Evolutionary conservation across 805 yeast genomes (phyloP), one percentile per base, ranked within the genome.

Genomic region (Candida sphagnicola): DNA sequence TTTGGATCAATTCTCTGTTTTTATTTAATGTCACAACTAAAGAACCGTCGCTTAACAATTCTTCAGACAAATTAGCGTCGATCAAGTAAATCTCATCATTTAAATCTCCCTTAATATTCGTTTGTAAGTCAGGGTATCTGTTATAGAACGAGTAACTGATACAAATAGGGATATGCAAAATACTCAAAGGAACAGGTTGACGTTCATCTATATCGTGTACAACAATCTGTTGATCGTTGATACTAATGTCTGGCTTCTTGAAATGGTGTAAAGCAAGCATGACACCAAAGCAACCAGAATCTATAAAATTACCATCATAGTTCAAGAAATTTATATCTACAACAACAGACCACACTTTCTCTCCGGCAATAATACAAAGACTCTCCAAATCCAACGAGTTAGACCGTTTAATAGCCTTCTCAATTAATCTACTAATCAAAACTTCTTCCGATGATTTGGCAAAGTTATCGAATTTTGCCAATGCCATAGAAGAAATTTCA

Each of bases 281-380:
- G 5, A 88, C 96, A 0, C 93, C 98, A 40, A 89, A 72, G 62
- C 96, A 86, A 30, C 91, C 82, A 5, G 88, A 85, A 59, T 93
- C 99, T 29, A 90, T 81, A 34, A 93, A 74, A 14, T 95, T 95
- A 30, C 99, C 99, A 61, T 93, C 99, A 54, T 79, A 88, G 56
- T 89, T 84, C 41, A 93, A 62, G 51, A 86, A 85, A 54, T 89
- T 95, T 13, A 93, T 78, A 55, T 90, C 97, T 0, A 95, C 97
- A 41, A 95, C 75, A 10, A 93, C 70, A 40, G 80, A 74, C 99
- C 99, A 93, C 55, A 95, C 89, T 47, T 87, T 82, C 38, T 80
- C 75, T 2, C 97, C 98, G 0, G 96, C 95, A 16, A 85, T 77
- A 32, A 93, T 87, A 64, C 98, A 91, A 32, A 93, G 64, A 35